Evolutionary conservation across 768 basidiomycete genomes (phyloP).

Genomic region (Austroboletus eburneus): DNA sequence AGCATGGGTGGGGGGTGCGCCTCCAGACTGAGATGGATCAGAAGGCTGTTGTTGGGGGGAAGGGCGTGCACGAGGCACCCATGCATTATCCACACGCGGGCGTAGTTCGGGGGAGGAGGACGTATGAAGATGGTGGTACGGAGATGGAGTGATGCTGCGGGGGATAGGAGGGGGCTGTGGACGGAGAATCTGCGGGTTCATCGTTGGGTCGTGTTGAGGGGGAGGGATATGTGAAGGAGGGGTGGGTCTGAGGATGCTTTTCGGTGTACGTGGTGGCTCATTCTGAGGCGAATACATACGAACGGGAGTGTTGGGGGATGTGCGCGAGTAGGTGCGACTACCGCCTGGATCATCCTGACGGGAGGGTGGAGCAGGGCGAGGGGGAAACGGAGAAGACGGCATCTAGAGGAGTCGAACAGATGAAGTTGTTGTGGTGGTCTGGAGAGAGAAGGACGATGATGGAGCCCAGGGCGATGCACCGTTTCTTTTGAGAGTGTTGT

Average conservation of each 20-base stretch:
- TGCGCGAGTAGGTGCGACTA: slow-evolving; percentile 1
- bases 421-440: background rate
- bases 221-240: background rate
- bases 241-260: slow-evolving; percentile 19
- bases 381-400: slow-evolving; percentile 18
- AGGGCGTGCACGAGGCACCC: slow-evolving; percentile 21
- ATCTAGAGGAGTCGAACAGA: slow-evolving; percentile 4
- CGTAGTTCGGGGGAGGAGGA: slow-evolving; percentile 22
- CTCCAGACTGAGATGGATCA: slow-evolving; percentile 6
- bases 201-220: slow-evolving; percentile 3
- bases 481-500: background rate
- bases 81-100: slow-evolving; percentile 18
- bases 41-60: slow-evolving; percentile 7
- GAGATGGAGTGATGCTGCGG: slow-evolving; percentile 7
- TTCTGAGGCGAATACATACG: slow-evolving; percentile 1
- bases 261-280: slow-evolving; percentile 9
- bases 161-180: slow-evolving; percentile 6
- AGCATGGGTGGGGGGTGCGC: slow-evolving; percentile 1
- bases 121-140: slow-evolving; percentile 19
- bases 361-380: slow-evolving; percentile 10
- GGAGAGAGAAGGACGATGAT: background rate
- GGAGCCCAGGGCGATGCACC: background rate
- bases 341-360: slow-evolving; percentile 7
- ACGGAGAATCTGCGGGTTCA: background rate
- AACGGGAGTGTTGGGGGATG: slow-evolving; percentile 1